These are phyloP conservation scores for Rhodotorula glutinis DNA, from an alignment of 1,284 basidiomycete species.

Conservation along the genomic window DNA sequence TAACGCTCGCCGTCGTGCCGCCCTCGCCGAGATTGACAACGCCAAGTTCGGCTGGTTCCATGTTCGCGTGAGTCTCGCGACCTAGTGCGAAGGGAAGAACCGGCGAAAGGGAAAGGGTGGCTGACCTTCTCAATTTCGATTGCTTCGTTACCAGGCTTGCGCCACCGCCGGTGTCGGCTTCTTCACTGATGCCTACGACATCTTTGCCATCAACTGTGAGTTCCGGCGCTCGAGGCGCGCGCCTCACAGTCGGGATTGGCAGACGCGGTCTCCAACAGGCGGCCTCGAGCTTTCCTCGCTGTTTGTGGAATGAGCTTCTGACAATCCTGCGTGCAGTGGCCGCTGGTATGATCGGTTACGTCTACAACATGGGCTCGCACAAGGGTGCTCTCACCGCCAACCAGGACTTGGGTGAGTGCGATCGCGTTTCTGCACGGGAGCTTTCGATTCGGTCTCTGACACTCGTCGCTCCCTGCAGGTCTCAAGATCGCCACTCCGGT, in stretches of 20 bases:
- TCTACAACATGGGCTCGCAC: conserved; percentile 57
- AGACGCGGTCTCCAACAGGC: no score
- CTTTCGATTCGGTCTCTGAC: no score
- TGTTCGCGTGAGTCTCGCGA: conserved; percentile 51
- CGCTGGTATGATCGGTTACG: conserved; percentile 69
- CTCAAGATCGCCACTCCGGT: conserved; percentile 63
- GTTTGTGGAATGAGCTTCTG: no score
- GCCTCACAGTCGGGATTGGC: no score
- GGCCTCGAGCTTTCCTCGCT: no score
- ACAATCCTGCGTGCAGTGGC: conserved; percentile 51
- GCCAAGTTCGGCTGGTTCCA: conserved; percentile 63
- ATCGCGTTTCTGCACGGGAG: no score
- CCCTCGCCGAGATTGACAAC: conserved; percentile 70
- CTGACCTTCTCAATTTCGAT: conserved; percentile 3
- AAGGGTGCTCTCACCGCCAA: conserved; percentile 53
- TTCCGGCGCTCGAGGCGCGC: no score
- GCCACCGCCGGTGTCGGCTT: conserved; percentile 73
- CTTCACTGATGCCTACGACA: conserved; percentile 69
- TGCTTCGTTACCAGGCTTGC: conserved; percentile 52
- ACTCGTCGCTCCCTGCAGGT: not conserved
- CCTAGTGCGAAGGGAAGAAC: not conserved
- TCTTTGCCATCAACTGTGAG: conserved; percentile 68
- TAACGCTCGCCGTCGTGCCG: conserved; percentile 60
- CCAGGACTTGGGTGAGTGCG: conserved; percentile 52
- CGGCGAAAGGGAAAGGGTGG: no score